Conservation (phyloP, 306 rosid genomes). For the Quercus cerris region DNA sequence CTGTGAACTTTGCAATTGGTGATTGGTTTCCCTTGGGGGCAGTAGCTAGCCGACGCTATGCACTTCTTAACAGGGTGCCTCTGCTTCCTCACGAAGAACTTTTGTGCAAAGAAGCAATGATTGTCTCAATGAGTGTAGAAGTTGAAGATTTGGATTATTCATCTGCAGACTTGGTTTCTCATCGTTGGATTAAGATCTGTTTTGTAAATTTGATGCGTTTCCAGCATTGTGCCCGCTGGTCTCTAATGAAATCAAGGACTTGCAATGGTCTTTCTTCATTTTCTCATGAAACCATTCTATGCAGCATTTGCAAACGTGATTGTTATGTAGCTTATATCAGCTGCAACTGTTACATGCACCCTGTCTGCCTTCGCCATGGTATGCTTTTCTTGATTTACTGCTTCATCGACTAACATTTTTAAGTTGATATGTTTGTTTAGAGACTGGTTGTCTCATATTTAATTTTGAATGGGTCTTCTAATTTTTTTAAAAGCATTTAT, state of each 20-base stretch:
- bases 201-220: slow-evolving; percentile 80
- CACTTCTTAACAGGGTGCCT: slow-evolving; percentile 80
- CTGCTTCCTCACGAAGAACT: slow-evolving; percentile 95
- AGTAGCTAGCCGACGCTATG: slow-evolving; percentile 84
- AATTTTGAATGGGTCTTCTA: neutral
- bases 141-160: slow-evolving; percentile 63
- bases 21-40: slow-evolving; percentile 97
- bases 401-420: neutral
- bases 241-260: slow-evolving; percentile 60
- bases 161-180: slow-evolving; percentile 50
- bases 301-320: slow-evolving; percentile 91
- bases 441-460: neutral
- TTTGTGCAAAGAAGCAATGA: slow-evolving; percentile 92
- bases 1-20: slow-evolving; percentile 93
- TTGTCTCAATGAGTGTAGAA: slow-evolving; percentile 55
- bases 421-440: slow-evolving; percentile 1
- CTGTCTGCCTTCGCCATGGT: slow-evolving; percentile 94
- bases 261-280: slow-evolving; percentile 49
- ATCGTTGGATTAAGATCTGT: slow-evolving; percentile 50
- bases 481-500: neutral
- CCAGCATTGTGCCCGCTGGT: slow-evolving; percentile 87
- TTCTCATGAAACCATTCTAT: slow-evolving; percentile 66
- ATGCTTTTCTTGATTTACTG: slow-evolving; percentile 25
- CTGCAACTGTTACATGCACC: slow-evolving; percentile 75
- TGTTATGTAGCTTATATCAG: slow-evolving; percentile 72